These are phyloP conservation scores for Neltuma alba DNA, from an alignment of 306 rosid genomes.

Conservation along the genomic window DNA sequence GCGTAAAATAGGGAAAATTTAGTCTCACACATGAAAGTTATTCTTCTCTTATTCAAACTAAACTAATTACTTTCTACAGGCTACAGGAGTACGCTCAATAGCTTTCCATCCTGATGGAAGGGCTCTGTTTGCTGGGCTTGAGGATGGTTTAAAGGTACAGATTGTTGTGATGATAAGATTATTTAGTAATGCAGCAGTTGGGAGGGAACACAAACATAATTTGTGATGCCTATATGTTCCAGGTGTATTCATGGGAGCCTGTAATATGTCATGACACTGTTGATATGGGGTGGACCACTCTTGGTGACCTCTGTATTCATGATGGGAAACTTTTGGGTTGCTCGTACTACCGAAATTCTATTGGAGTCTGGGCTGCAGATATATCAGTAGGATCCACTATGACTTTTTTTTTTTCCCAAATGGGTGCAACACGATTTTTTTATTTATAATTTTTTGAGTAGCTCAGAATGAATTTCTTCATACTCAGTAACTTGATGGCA, in stretches of 20 bases:
- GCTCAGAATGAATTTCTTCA: conserved; percentile 9
- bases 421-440: conserved; percentile 12
- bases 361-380: conserved; percentile 81
- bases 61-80: conserved; percentile 44
- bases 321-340: conserved; percentile 79
- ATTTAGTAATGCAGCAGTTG: not conserved
- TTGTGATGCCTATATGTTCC: too few relatives aligned
- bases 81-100: conserved; percentile 66
- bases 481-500: not conserved
- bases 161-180: conserved; percentile 14
- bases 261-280: conserved; percentile 67
- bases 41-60: conserved; percentile 28
- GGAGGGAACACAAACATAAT: too few relatives aligned
- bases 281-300: conserved; percentile 77
- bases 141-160: conserved; percentile 71
- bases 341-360: conserved; percentile 69
- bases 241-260: conserved; percentile 92
- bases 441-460: conserved; percentile 20
- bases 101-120: conserved; percentile 85
- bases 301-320: conserved; percentile 73
- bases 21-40: not conserved
- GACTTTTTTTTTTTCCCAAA: not conserved
- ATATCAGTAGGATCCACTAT: conserved; percentile 53
- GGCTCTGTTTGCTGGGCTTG: conserved; percentile 73
- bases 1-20: not conserved